Conservation (phyloP, 2,329 filamentous ascomycete genomes). For the Trichoderma pleuroti region DNA sequence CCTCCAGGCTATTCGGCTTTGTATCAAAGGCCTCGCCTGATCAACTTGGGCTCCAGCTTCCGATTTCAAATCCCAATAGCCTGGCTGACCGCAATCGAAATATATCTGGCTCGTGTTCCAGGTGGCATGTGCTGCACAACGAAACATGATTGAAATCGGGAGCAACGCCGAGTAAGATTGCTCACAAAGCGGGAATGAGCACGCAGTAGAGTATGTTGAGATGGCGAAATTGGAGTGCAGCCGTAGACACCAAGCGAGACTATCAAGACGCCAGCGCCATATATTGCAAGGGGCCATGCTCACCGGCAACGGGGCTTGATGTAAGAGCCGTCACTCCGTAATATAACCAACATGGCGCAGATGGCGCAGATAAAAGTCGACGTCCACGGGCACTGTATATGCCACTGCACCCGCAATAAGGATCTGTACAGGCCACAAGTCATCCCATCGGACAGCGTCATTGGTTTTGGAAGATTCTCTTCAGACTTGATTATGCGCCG, state of each 20-base stretch:
- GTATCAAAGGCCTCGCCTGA: not conserved
- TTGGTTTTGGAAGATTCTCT: not conserved
- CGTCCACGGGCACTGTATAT: not conserved
- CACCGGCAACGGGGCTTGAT: not conserved
- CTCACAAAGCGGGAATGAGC: not conserved
- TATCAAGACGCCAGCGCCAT: not conserved
- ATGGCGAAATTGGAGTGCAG: not conserved
- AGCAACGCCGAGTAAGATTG: not conserved
- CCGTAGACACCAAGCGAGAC: not conserved
- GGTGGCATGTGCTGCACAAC: not conserved
- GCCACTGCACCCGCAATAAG: not conserved
- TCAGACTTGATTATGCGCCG: not conserved
- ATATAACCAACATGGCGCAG: not conserved
- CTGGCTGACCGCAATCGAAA: not conserved
- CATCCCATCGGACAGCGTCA: not conserved
- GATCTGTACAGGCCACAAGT: not conserved
- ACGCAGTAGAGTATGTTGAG: not conserved
- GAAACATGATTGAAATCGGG: not conserved
- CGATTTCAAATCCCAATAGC: not conserved
- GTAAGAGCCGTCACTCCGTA: not conserved
- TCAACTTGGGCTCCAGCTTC: not conserved
- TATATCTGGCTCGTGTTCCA: not conserved
- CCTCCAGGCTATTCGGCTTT: not conserved
- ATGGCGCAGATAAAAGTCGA: not conserved
- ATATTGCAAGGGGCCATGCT: not conserved